These are phyloP conservation scores for Monosporozyma siamensis DNA, from an alignment of 805 yeast species.

Conservation along the genomic window DNA sequence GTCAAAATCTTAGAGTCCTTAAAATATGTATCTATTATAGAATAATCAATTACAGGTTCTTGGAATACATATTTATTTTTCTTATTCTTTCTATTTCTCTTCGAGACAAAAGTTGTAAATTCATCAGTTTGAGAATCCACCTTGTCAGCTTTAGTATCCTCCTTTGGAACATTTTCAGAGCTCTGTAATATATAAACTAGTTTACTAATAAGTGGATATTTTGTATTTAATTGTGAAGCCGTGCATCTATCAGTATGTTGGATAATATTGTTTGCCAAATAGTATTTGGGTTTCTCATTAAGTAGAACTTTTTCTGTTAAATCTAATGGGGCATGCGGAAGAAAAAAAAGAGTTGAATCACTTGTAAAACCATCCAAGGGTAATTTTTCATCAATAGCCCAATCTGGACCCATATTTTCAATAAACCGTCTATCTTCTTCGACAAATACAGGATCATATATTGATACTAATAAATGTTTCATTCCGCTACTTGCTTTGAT, in stretches of 20 bases:
- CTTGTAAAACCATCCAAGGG: constrained; percentile 14
- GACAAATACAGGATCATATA: constrained; percentile 60
- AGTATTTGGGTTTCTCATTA: constrained; percentile 29
- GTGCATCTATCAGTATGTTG: constrained; percentile 48
- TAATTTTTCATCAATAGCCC: constrained; percentile 22
- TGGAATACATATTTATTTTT: constrained; percentile 7
- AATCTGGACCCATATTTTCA: constrained; percentile 15
- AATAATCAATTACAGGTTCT: constrained; percentile 19
- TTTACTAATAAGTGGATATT: constrained; percentile 38
- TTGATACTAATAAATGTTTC: constrained; percentile 29
- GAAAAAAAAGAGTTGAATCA: constrained; percentile 38
- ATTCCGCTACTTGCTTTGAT: neutral
- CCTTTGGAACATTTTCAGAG: constrained; percentile 8
- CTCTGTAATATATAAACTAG: constrained; percentile 14
- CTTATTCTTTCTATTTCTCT: constrained; percentile 12
- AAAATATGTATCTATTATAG: constrained; percentile 14
- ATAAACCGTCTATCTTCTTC: constrained; percentile 36
- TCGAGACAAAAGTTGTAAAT: constrained; percentile 19
- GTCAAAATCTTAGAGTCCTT: constrained; percentile 14
- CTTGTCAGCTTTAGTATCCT: constrained; percentile 7
- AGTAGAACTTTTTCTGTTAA: constrained; percentile 37
- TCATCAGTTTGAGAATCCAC: constrained; percentile 9
- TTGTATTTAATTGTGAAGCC: constrained; percentile 33
- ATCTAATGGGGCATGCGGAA: constrained; percentile 68
- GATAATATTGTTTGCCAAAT: constrained; percentile 44